Base-by-base conservation (phyloP, 225 moss, liverwort and hornwort species). In the Physcomitrellopsis africana region DNA sequence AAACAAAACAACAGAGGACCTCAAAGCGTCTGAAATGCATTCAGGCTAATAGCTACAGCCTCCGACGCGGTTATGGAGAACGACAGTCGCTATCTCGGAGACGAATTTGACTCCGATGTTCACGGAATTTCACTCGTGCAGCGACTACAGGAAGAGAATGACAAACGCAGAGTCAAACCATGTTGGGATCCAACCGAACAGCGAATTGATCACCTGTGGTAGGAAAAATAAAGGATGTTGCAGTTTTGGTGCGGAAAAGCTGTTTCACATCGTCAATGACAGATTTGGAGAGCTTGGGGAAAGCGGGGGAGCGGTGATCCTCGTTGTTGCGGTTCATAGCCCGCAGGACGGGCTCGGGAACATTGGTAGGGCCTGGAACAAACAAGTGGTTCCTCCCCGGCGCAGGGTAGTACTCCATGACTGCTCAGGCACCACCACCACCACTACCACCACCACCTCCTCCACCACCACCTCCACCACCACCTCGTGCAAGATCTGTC, bases 311-410 rank as follows among this genome's bases (percentile, higher is more conserved):
- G 51, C 96, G 96, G 65, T 96, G 96, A 52, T 96, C 96, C 76
- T 96, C 96, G 65, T 96, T 96, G 79, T 44, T 93, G 76, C 96
- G 84, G 84, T 93, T 89, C 96, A 96, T 93, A 0, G 93, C 96
- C 86, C 92, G 92, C 82, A 93, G 26, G n/a, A 96, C 70, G 59
- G 87, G 37, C 51, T 96, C 96, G 49, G 96, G 93, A 18, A 96
- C 90, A 89, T 96, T 96, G 64, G 93, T 93, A 11, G 96, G 96
- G 3, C 96, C 93, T 0, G 96, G 96, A 1, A 96, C 96, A 48
- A 96, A 96, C 63, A 96, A 77, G 80, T 96, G 96, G 76, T 93
- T 93, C 67, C 96, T 87, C 66, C 96, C 96, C 0, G 92, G 90
- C 5, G 90, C 96, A 75, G 92, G 93, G 52, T 78, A 90, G 77